phyloP scores from a whole-genome alignment of 1,284 basidiomycete genomes.

The Boletus albobrunnescens region DNA sequence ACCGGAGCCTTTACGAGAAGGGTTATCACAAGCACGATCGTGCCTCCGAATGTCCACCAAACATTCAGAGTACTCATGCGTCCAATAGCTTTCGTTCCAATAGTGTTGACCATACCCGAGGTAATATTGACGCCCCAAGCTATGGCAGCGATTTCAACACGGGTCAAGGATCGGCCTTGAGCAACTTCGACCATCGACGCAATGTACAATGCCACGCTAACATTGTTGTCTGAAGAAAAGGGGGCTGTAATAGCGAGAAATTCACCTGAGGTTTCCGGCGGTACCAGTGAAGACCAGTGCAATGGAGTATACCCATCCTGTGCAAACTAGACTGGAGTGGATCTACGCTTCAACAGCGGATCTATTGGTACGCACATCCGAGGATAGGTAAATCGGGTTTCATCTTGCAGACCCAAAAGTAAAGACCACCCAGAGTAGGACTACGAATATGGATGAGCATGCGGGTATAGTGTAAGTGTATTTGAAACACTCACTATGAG shows the following conservation, averaged over 20 bases:
- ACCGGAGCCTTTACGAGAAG: conserved; percentile 53
- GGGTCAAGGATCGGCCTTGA: conserved; percentile 41
- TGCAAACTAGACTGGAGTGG: conserved; percentile 38
- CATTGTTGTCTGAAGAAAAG: not conserved
- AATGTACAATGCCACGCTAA: conserved; percentile 51
- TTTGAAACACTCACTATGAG: conserved; percentile 43
- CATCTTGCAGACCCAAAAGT: conserved; percentile 66
- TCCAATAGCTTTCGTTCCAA: conserved; percentile 57
- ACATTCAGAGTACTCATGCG: conserved; percentile 54
- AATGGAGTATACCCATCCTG: conserved; percentile 60
- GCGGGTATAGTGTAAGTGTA: not conserved
- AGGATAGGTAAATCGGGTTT: conserved; percentile 52
- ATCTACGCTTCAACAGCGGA: not conserved
- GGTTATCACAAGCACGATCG: conserved; percentile 52
- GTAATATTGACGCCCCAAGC: conserved; percentile 57
- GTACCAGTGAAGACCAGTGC: conserved; percentile 61
- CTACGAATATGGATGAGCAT: conserved; percentile 25
- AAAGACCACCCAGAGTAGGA: conserved; percentile 56
- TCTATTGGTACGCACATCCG: conserved; percentile 42
- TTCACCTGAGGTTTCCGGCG: conserved; percentile 54
- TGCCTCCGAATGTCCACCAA: conserved; percentile 64
- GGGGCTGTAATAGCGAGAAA: not conserved
- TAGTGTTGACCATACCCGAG: conserved; percentile 51
- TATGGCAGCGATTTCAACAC: conserved; percentile 50
- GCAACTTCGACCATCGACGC: conserved; percentile 53